Evolutionary conservation across 1,284 basidiomycete species (phyloP).

Genomic region (Ganoderma lucidum): DNA sequence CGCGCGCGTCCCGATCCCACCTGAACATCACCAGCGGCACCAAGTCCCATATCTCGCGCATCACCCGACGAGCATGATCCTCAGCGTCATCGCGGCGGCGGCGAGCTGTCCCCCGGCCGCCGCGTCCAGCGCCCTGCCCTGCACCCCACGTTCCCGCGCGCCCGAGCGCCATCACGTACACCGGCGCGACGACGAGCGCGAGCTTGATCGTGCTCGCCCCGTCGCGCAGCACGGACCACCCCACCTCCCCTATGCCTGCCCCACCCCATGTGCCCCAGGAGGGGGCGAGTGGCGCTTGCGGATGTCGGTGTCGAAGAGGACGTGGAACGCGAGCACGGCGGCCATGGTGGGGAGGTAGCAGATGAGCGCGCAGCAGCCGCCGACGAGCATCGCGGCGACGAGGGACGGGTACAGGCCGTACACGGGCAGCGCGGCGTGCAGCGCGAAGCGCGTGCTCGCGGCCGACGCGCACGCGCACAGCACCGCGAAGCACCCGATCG

Average conservation of each 20-base stretch:
- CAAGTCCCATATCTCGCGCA: slow-evolving; percentile 29
- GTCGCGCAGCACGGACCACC: slow-evolving; percentile 26
- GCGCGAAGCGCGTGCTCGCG: slow-evolving; percentile 27
- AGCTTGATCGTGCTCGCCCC: slow-evolving; percentile 31
- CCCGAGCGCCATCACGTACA: slow-evolving; percentile 28
- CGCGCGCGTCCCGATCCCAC: slow-evolving; percentile 20
- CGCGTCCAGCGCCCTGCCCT: slow-evolving; percentile 26
- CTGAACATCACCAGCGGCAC: slow-evolving; percentile 29
- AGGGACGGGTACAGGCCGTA: slow-evolving; percentile 27
- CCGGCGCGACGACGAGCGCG: slow-evolving; percentile 26
- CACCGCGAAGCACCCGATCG: slow-evolving; percentile 21
- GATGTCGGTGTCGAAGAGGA: slow-evolving; percentile 28
- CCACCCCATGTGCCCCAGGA: neutral
- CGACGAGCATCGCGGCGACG: slow-evolving; percentile 31
- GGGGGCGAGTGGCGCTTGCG: slow-evolving; percentile 20
- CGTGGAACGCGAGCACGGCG: slow-evolving; percentile 26
- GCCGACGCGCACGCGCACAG: slow-evolving; percentile 22
- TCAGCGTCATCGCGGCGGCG: slow-evolving; percentile 29
- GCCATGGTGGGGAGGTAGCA: slow-evolving; percentile 30
- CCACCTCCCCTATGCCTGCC: neutral
- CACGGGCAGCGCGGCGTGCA: slow-evolving; percentile 25
- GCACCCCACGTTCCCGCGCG: slow-evolving; percentile 10
- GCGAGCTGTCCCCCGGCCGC: slow-evolving; percentile 32
- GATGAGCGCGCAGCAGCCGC: slow-evolving; percentile 26
- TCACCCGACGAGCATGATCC: slow-evolving; percentile 25